Base-by-base conservation (phyloP, 148 eudicot genomes). In the Silene uniflora region DNA sequence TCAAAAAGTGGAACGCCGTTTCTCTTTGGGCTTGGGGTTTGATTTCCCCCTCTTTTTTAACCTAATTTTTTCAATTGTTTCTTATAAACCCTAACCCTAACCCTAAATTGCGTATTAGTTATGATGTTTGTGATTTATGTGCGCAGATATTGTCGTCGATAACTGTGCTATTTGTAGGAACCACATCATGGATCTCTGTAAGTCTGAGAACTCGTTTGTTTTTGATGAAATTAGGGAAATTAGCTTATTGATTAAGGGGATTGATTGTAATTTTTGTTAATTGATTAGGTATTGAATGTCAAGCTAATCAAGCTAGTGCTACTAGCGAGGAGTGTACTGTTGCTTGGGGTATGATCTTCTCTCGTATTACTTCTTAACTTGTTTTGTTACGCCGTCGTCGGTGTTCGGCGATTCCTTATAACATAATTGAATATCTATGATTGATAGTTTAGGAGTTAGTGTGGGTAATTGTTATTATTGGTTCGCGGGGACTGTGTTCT, bases 21-120 rank as follows among this genome's bases (percentile, higher is more conserved):
- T 72, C 98, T 76, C 98, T 91, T 10, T 93, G 98, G 98, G 98
- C 98, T 70, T 93, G 98, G 97, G 98, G 98, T 81, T 42, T 52
- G 16, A 21, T 0, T 17, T 21, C 0, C 2, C 59, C 14, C 12
- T 0, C 5, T 14, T 21, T 32, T 10, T 4, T 5, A 10, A n/a
- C 59, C 55, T 66, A 91, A 92, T 89, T 92, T 61, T 91, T 87
- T 59, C 62, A 17, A 58, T 59, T 59, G 21, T 11, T 52, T 11
- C 55, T 52, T 87, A 86, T 14, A 32, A 67, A 54, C 54, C 64
- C 78, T 39, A 39, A 1, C 44, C 44, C 10, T 39, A 39, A 39
- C 8, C 44, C 44, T 39, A 39, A 39, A 39, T 39, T 39, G 35
- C 5, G 35, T 32, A 32, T 75, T 65, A 66, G 63, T 62, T 62